Evolutionary conservation across 352 stramenopile genomes (phyloP), one percentile per base, ranked within the genome.

Genomic region (Thalassiosira hispida): DNA sequence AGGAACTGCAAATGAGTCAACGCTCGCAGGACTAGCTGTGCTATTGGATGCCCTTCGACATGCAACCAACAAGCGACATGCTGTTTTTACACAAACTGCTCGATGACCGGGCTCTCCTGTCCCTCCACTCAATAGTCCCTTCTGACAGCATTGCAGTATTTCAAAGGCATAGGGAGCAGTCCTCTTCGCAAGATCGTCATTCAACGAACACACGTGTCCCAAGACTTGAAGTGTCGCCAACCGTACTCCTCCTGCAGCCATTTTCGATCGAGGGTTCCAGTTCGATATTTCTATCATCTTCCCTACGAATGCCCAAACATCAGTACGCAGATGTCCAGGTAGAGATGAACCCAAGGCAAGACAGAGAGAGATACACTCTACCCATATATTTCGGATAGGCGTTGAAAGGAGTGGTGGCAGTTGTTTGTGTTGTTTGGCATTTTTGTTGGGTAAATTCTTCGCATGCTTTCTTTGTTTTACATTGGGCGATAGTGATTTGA

Each of bases 341-440:
- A 94, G 71, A 22, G 77, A 76, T 27, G 83, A 84, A 25, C 87
- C 89, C 22, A 92, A 73, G 4, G 51, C 61, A 56, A 93, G 77
- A 70, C 89, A 94, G 14, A 92, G 67, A 38, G 90, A 81, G 8
- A 93, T 84, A 46, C 87, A 93, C 55, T 94, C 81, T 2, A 90
- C 87, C 89, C 89, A 94, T 35, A 90, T 40, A 57, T 81, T 86
- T 47, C 87, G 75, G 6, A 94, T 9, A 0, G 89, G 80, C 22
- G 79, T 93, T 1, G 83, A 91, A 23, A 92, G 63, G 40, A 94
- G 75, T 23, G 89, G 87, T 22, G 89, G 84, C 0, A 83, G 59
- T 9, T 56, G 52, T 65, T 73, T 83, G 23, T 86, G 79, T 47
- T 86, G 73, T 51, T 81, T 79, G 1, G 44, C 18, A 64, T 61